Percentiles rank a stretch among this genome's conserved stretches.
Evolutionary conservation across 208 protist genomes (phyloP).

Genomic region (Leishmania tarentolae): DNA sequence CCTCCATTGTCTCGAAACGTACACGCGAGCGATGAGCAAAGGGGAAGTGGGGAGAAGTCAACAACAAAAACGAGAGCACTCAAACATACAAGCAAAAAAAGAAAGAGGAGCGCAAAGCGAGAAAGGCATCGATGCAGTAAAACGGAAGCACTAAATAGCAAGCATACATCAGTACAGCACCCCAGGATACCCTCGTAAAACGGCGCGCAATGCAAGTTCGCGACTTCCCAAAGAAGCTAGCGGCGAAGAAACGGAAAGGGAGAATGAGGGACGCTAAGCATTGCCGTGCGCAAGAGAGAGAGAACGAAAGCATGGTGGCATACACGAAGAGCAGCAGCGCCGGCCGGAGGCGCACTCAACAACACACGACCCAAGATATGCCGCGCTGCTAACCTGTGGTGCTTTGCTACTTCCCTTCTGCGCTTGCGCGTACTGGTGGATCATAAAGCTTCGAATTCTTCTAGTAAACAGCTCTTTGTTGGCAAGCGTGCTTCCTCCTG

Average conservation of each 20-base stretch:
- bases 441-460: background rate
- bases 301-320: background rate
- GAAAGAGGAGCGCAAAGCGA: background rate
- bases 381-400: no score
- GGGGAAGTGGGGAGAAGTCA: background rate
- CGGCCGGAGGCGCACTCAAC: background rate
- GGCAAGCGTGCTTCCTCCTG: slow-evolving; percentile 2
- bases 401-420: background rate
- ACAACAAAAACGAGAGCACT: background rate
- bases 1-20: no score
- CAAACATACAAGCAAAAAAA: background rate
- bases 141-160: background rate
- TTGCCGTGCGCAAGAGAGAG: background rate
- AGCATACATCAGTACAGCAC: background rate
- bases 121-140: background rate
- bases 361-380: slow-evolving; percentile 10
- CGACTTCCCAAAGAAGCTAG: background rate
- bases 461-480: slow-evolving; percentile 16
- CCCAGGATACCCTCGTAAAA: background rate
- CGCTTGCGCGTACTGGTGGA: no score
- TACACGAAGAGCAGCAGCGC: background rate
- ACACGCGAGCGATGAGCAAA: background rate
- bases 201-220: background rate
- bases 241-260: background rate
- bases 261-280: background rate